Evolutionary conservation across 2,329 filamentous ascomycete species (phyloP), one percentile per base, ranked within the genome.

Genomic region (Talaromyces verruculosus): DNA sequence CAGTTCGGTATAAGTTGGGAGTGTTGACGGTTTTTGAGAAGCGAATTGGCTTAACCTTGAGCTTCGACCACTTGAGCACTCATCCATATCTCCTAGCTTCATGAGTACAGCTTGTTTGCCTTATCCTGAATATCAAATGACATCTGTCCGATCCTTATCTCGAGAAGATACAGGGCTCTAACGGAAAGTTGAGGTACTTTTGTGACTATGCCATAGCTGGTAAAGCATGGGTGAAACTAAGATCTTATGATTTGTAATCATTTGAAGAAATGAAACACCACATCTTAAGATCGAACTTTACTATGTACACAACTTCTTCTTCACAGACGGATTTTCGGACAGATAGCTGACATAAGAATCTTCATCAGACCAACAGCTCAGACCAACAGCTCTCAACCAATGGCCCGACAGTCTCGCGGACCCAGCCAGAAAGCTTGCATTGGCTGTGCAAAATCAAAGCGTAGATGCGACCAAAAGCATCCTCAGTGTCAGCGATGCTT

Each of bases 401-500:
- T 53, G 49, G 49, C 25, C 6, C 25, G 15, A 53, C 49, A 30
- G 15, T 30, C 25, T 10, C 49, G 49, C 25, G 49, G 49, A 33
- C 49, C 49, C 15, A 17, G 17, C 7, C 49, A 53, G 28, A 53
- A 53, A 53, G 28, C 28, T 30, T 53, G 49, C 49, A 33, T 33
- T 53, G 25, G 49, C 15, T 53, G 49, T 28, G 49, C 49, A n/a
- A 53, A 53, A 30, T 53, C 49, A 8, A 53, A 53, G 49, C 49
- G 49, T 30, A 53, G 49, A 53, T 53, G 49, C 28, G 28, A 53
- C 49, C 49, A 53, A 53, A n/a, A 33, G 25, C 49, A 6, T 33
- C 49, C 49, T n/a, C 25, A 33, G 49, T 53, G 49, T 53, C 49
- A 53, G 25, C 15, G 49, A 53, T 53, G 49, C 25, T 8, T 53